Conservation (phyloP, 1,284 basidiomycete genomes). For the Irpex rosettiformis region DNA sequence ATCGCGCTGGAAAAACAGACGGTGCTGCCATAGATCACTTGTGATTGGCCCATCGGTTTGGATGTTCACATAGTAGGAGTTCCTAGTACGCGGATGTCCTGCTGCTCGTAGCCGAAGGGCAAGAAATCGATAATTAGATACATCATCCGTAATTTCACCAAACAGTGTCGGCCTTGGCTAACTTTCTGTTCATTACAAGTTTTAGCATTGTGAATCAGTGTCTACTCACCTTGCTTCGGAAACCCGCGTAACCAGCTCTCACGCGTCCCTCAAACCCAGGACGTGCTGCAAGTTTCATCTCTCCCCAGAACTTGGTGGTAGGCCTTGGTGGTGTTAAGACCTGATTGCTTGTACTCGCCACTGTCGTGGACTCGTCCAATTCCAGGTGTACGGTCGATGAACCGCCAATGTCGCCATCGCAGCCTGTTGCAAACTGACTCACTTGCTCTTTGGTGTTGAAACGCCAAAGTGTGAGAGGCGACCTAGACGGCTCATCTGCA, state of each 20-base stretch:
- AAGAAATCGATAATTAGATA: conserved; percentile 75
- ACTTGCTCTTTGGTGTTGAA: conserved; percentile 61
- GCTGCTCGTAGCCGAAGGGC: conserved; percentile 71
- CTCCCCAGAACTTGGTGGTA: conserved; percentile 71
- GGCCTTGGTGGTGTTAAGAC: conserved; percentile 22
- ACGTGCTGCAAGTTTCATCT: conserved; percentile 65
- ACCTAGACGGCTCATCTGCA: conserved; percentile 52
- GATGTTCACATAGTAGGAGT: conserved; percentile 85
- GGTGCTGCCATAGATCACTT: conserved; percentile 87
- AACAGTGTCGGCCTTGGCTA: conserved; percentile 73
- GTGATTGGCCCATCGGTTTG: conserved; percentile 80
- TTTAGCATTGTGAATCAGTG: background rate
- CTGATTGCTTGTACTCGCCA: conserved; percentile 28
- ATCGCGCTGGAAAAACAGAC: conserved; percentile 69
- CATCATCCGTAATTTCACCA: conserved; percentile 78
- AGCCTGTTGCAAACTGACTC: conserved; percentile 67
- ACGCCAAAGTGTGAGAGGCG: conserved; percentile 58
- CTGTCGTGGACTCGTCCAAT: conserved; percentile 44
- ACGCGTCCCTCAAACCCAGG: conserved; percentile 58
- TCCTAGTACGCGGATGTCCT: conserved; percentile 66
- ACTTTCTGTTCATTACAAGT: background rate
- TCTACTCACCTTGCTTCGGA: conserved; percentile 69
- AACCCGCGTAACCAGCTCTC: conserved; percentile 79
- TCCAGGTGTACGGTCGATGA: conserved; percentile 71
- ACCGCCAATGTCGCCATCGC: conserved; percentile 85